Evolutionary conservation across 2,329 filamentous ascomycete genomes (phyloP).

Genomic region (Talaromyces sp.): DNA sequence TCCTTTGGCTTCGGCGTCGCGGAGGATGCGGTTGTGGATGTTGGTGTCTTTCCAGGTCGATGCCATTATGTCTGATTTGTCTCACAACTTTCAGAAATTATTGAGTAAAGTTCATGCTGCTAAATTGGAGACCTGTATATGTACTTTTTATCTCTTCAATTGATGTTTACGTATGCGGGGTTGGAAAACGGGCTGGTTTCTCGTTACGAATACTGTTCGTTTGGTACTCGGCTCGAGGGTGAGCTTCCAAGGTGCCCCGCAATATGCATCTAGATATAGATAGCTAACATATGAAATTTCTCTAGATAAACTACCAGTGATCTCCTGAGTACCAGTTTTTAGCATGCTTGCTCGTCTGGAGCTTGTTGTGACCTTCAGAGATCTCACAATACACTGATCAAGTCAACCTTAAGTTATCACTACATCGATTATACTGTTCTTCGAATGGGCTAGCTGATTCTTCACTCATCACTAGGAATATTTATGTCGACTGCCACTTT

Average conservation of each 20-base stretch:
- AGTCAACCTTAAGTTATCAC: too few relatives aligned
- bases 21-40: neutral
- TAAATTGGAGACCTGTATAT: constrained; percentile 29
- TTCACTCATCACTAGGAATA: too few relatives aligned
- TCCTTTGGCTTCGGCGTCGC: neutral
- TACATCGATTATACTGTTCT: too few relatives aligned
- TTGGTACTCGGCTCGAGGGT: neutral
- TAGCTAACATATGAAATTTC: neutral
- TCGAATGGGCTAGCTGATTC: too few relatives aligned
- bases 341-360: too few relatives aligned
- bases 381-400: too few relatives aligned
- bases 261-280: constrained; percentile 22
- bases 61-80: neutral
- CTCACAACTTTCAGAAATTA: too few relatives aligned
- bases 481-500: too few relatives aligned
- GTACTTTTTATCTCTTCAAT: constrained; percentile 15
- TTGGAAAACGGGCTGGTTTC: neutral
- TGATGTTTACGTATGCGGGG: neutral
- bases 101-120: neutral
- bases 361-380: too few relatives aligned
- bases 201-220: neutral
- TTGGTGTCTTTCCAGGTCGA: neutral
- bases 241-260: constrained; percentile 19
- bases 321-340: too few relatives aligned
- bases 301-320: too few relatives aligned